Percentiles rank a stretch among this genome's conserved stretches.
phyloP scores from a whole-genome alignment of 164 flowering plant genomes.

The Tetrastigma voinierianum region DNA sequence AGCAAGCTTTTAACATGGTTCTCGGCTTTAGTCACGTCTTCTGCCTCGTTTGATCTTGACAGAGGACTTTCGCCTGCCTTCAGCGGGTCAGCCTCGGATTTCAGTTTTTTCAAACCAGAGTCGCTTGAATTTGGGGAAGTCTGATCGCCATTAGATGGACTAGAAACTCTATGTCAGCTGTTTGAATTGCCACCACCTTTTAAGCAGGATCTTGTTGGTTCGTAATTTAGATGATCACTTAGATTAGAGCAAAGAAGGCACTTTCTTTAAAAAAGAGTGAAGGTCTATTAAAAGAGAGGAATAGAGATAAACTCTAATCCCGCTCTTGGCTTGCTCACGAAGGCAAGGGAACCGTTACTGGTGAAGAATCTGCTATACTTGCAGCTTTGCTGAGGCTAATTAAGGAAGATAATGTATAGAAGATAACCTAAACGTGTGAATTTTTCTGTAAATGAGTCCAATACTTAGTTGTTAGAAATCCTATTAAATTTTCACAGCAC shows the following conservation, averaged over 20 bases:
- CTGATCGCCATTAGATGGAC: conserved; percentile 33
- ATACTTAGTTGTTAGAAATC: no score
- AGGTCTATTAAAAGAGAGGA: no score
- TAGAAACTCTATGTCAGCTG: conserved; percentile 59
- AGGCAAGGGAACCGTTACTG: conserved; percentile 81
- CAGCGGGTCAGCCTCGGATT: conserved; percentile 12
- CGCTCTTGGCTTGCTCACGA: conserved; percentile 92
- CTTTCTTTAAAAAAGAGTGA: no score
- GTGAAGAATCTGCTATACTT: conserved; percentile 78
- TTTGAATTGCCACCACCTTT: conserved; percentile 81
- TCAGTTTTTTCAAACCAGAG: conserved; percentile 12
- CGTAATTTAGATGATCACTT: conserved; percentile 22
- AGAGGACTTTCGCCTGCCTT: conserved; percentile 8
- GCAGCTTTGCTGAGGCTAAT: conserved; percentile 75
- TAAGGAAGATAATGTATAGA: conserved; percentile 30
- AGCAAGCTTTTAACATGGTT: conserved; percentile 49
- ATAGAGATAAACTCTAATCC: conserved; percentile 62
- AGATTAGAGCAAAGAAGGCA: not conserved
- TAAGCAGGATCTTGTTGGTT: conserved; percentile 93
- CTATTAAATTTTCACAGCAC: no score
- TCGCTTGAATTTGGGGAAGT: conserved; percentile 17
- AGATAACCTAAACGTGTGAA: no score
- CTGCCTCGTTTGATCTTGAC: conserved; percentile 8
- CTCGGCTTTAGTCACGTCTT: conserved; percentile 21
- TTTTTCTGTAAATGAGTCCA: no score